phyloP scores from a whole-genome alignment of 2,329 filamentous ascomycete genomes.

The Fusarium sp. region DNA sequence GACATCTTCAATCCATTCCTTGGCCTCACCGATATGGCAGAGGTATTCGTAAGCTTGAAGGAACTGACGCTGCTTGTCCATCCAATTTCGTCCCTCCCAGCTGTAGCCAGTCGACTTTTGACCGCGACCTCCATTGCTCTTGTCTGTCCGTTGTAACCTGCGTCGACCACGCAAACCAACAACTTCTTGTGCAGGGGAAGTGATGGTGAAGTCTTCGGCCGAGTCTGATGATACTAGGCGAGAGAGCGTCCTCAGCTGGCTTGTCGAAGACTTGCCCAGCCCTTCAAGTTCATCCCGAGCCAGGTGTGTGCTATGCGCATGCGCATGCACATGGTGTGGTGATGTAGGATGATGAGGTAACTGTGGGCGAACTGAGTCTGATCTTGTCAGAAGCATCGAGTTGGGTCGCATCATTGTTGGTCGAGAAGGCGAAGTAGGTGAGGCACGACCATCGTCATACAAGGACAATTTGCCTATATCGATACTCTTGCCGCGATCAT shows the following conservation, averaged over 20 bases:
- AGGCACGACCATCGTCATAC: slow-evolving; percentile 56
- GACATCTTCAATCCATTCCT: slow-evolving; percentile 97
- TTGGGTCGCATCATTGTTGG: slow-evolving; percentile 63
- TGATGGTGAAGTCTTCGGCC: slow-evolving; percentile 84
- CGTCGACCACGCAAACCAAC: slow-evolving; percentile 87
- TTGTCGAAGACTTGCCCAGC: slow-evolving; percentile 88
- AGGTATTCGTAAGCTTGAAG: slow-evolving; percentile 98
- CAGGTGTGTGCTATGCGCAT: slow-evolving; percentile 56
- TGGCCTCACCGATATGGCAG: slow-evolving; percentile 98
- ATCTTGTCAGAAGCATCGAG: slow-evolving; percentile 70
- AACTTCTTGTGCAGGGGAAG: slow-evolving; percentile 84
- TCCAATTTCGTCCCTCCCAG: slow-evolving; percentile 92
- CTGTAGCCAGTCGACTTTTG: slow-evolving; percentile 68
- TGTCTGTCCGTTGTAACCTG: slow-evolving; percentile 79
- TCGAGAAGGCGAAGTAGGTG: slow-evolving; percentile 58
- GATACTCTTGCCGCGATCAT: slow-evolving; percentile 73
- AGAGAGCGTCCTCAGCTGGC: slow-evolving; percentile 88
- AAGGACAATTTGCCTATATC: slow-evolving; percentile 69
- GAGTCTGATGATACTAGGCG: slow-evolving; percentile 81
- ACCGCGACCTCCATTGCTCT: slow-evolving; percentile 59
- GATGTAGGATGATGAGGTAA: slow-evolving; percentile 49
- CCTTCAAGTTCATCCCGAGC: slow-evolving; percentile 80
- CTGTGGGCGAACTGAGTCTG: slow-evolving; percentile 62
- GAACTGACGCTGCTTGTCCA: slow-evolving; percentile 98
- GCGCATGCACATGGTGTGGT: slow-evolving; percentile 40